These are phyloP conservation scores for Avicennia marina DNA, from an alignment of 257 asterid species.

Conservation along the genomic window DNA sequence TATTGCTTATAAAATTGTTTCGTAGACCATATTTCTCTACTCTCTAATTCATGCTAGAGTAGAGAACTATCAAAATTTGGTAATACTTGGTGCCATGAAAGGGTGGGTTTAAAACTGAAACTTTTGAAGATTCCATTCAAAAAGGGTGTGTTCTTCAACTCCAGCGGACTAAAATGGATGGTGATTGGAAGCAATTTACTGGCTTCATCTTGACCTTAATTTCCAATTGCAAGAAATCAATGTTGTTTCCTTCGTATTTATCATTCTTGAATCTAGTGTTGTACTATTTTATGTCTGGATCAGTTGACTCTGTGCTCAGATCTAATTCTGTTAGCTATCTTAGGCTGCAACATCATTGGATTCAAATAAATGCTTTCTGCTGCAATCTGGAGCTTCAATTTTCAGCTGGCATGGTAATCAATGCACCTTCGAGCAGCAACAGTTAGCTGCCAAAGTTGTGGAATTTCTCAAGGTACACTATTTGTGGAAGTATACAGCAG, in stretches of 20 bases:
- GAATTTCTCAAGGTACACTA: conserved; percentile 83
- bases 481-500: background rate
- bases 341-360: conserved; percentile 81
- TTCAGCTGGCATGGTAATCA: conserved; percentile 92
- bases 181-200: background rate
- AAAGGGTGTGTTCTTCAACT: background rate
- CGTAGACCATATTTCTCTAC: too few species aligned
- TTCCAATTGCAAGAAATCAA: background rate
- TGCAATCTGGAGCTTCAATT: conserved; percentile 78
- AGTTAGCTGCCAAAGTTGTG: conserved; percentile 77
- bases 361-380: conserved; percentile 78
- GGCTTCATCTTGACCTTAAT: background rate
- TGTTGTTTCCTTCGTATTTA: too few species aligned
- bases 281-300: background rate
- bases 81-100: background rate
- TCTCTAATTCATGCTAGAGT: too few species aligned
- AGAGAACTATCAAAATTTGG: background rate
- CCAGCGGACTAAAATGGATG: background rate
- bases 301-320: conserved; percentile 5
- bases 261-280: background rate
- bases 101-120: background rate
- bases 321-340: conserved; percentile 16
- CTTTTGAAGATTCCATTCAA: background rate
- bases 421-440: conserved; percentile 87
- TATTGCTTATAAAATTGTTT: too few species aligned